Evolutionary conservation across 2,329 filamentous ascomycete species (phyloP).

Genomic region (Parasarocladium wereldwijsianum): DNA sequence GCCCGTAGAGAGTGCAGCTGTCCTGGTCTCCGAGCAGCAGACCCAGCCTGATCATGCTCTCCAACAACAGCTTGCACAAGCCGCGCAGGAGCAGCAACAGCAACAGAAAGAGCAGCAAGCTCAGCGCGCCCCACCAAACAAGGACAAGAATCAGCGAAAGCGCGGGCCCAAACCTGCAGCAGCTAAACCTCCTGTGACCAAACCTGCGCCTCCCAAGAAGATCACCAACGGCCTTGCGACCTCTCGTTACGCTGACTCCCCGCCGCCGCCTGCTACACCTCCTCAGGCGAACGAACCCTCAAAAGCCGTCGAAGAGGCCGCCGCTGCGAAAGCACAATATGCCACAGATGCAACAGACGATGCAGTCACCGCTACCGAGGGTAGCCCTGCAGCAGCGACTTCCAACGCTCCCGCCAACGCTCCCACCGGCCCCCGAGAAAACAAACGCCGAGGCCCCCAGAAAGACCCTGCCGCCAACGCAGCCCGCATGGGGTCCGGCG

Average conservation of each 20-base stretch:
- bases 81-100: constrained; percentile 6
- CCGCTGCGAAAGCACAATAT: constrained; percentile 6
- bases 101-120: constrained; percentile 5
- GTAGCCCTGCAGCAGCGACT: constrained; percentile 9
- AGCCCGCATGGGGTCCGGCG: constrained; percentile 35
- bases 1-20: constrained; percentile 27
- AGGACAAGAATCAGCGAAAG: constrained; percentile 4
- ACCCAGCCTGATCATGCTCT: constrained; percentile 6
- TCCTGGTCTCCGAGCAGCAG: constrained; percentile 9
- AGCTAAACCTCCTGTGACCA: not conserved
- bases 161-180: constrained; percentile 3
- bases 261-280: constrained; percentile 6
- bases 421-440: constrained; percentile 13
- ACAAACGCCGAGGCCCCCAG: constrained; percentile 1
- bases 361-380: constrained; percentile 8
- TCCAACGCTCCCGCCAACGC: constrained; percentile 15
- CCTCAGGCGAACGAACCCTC: not conserved
- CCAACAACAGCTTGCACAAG: constrained; percentile 7
- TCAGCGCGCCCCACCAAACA: constrained; percentile 6
- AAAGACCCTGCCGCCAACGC: constrained; percentile 16
- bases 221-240: constrained; percentile 13
- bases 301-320: constrained; percentile 3
- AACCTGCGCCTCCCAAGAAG: constrained; percentile 7
- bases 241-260: constrained; percentile 19
- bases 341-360: constrained; percentile 7